Conservation (phyloP, 176 grass and related monocot genomes). For the Bothriochloa decipiens region DNA sequence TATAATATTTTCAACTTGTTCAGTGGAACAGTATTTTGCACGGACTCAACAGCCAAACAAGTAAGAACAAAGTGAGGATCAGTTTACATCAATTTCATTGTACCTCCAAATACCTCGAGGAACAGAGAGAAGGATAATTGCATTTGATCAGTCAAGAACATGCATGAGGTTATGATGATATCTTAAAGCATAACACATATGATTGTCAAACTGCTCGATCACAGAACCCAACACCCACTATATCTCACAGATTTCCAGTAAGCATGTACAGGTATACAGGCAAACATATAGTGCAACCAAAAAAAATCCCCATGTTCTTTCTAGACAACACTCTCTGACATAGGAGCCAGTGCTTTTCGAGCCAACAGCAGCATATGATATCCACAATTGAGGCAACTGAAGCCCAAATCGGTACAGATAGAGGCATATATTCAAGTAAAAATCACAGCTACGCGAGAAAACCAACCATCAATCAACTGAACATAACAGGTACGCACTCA, state of each 20-base stretch:
- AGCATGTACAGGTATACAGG: not conserved
- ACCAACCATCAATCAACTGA: not conserved
- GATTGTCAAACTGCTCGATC: not conserved
- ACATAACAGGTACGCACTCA: not conserved
- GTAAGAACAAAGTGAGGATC: slow-evolving; percentile 1
- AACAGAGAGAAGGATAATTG: slow-evolving; percentile 12
- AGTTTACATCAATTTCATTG: not conserved
- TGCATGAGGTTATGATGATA: slow-evolving; percentile 22
- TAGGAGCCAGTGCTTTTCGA: not conserved
- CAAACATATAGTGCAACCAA: not conserved
- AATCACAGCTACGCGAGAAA: not conserved
- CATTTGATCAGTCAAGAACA: slow-evolving; percentile 11
- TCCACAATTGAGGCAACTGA: not conserved
- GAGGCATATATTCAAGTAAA: not conserved
- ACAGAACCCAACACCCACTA: not conserved
- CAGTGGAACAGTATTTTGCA: not conserved
- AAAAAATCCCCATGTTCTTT: not conserved
- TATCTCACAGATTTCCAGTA: not conserved
- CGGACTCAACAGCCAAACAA: not conserved
- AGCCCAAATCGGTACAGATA: not conserved
- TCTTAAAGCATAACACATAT: slow-evolving; percentile 24
- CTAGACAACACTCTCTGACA: not conserved
- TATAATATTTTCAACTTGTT: not conserved
- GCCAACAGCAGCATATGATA: not conserved
- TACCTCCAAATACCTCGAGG: not conserved